Evolutionary conservation across 2,329 filamentous ascomycete species (phyloP), one percentile per base, ranked within the genome.

Genomic region (Curvularia verruculosa): DNA sequence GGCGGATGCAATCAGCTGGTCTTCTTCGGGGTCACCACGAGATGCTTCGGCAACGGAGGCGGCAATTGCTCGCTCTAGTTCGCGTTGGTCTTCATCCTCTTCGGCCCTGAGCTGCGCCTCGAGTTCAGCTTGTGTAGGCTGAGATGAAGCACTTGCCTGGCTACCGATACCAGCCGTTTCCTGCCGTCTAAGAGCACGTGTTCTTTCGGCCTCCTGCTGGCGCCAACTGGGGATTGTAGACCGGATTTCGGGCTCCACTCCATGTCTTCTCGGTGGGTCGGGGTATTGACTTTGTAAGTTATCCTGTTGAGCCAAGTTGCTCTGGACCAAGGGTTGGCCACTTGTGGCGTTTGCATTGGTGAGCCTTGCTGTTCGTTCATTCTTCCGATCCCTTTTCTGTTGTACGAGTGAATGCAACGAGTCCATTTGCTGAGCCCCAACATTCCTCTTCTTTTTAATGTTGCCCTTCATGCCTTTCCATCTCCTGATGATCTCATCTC

Each of bases 21-120:
- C 91, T 72, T 95, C 89, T 19, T 85, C 82, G 0, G 81, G 70
- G 60, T 94, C 82, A 10, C 91, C 90, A 1, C 79, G 82, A 0
- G 89, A 92, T 0, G 89, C 92, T 69, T 89, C 84, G 7, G 80
- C 78, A 1, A 95, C 88, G 1, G 74, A 76, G 2, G 70, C 81
- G 51, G 82, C 83, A 56, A 95, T 94, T 1, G 90, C 90, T 40
- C 83, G 80, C 70, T 94, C 90, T 40, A 92, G 83, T 54, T 89
- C 88, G 2, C 82, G 81, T 31, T 85, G 81, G n/a, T 84, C 79
- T 5, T 71, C 74, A 41, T 76, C 73, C 47, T 76, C 73, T 60
- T 69, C 61, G 9, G 59, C 58, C 7, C 49, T 58, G 52, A 69
- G 62, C 26, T 71, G 62, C 9, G 64, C 61, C 46, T 70, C 65